Base-by-base conservation (phyloP, 2,329 filamentous ascomycete species). In the Clarireedia homoeocarpa region DNA sequence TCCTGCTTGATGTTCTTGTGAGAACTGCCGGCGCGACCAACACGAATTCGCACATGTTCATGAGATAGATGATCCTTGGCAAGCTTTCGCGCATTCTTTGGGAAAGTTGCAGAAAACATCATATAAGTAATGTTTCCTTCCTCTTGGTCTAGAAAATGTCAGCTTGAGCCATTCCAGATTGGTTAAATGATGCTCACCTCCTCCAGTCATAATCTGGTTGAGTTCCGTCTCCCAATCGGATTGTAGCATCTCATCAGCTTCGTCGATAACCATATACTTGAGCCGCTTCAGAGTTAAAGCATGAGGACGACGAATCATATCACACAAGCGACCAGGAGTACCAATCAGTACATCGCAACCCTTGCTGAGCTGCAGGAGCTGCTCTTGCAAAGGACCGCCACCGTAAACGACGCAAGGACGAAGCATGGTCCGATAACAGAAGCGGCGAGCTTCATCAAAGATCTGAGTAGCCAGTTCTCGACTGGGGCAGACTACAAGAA, bases 41-140 rank as follows among this genome's bases (percentile, higher is more conserved):
- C 88, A 45, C 85, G 86, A 70, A 99, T 84, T 23, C 88, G 88
- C 51, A 95, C 78, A 65, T 90, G 84, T 44, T 89, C 83, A 10
- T 82, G 76, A 0, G 85, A 77, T 56, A 99, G 81, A 66, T 91
- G 88, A 27, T 87, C 78, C 57, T 82, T 84, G 10, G 91, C 92
- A 14, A 97, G 74, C 24, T 86, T 78, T 30, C 91, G 89, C 61
- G 89, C 83, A 0, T 75, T 75, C 73, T 88, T 91, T 42, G 91
- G 89, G 71, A 99, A 97, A 0, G 94, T 97, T 0, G 94, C 94
- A 0, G 91, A 96, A 71, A 97, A 97, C 75, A 99, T 86, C 72
- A 95, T 78, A 70, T 84, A 85, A 55, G 78, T 81, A 64, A 85
- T 73, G 59, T 81, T 80, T 2, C 79, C 90, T 56, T 88, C 83